phyloP scores from a whole-genome alignment of 2,329 filamentous ascomycete species.

The Aureobasidium lini region DNA sequence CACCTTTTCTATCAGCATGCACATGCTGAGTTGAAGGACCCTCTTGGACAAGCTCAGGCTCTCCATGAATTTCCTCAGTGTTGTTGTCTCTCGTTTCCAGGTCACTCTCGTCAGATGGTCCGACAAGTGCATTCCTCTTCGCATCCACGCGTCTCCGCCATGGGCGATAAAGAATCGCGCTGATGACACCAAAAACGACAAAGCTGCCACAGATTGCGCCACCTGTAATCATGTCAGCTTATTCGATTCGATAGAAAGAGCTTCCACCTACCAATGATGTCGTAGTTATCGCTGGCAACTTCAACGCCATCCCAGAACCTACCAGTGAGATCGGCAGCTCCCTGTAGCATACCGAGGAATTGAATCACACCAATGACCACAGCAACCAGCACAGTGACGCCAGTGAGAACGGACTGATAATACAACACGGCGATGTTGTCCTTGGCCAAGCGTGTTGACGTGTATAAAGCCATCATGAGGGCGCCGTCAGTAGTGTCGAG shows the following conservation, averaged over 20 bases:
- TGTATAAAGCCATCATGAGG: slow-evolving; percentile 91
- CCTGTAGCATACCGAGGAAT: slow-evolving; percentile 67
- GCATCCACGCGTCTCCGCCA: slow-evolving; percentile 60
- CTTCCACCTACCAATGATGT: slow-evolving; percentile 57
- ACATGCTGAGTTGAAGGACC: neutral
- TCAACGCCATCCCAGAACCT: slow-evolving; percentile 87
- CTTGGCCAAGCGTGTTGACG: slow-evolving; percentile 65
- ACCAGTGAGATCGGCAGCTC: slow-evolving; percentile 65
- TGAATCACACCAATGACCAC: slow-evolving; percentile 82
- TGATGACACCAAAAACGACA: slow-evolving; percentile 64
- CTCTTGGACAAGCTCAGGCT: neutral
- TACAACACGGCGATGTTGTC: slow-evolving; percentile 88
- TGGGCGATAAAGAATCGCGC: slow-evolving; percentile 67
- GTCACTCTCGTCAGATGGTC: slow-evolving; percentile 11
- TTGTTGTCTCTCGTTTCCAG: neutral
- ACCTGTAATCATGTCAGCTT: slow-evolving; percentile 20
- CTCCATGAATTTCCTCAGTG: neutral
- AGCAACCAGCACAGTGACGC: slow-evolving; percentile 74
- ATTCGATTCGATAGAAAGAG: neutral
- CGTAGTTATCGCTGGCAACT: slow-evolving; percentile 69
- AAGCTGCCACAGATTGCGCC: slow-evolving; percentile 83
- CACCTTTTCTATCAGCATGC: neutral
- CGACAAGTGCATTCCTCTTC: slow-evolving; percentile 9
- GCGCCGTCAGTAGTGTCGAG: slow-evolving; percentile 89
- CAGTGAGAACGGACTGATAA: slow-evolving; percentile 82